phyloP scores from a whole-genome alignment of 1,139 yeast species.

The Scheffersomyces titani region DNA sequence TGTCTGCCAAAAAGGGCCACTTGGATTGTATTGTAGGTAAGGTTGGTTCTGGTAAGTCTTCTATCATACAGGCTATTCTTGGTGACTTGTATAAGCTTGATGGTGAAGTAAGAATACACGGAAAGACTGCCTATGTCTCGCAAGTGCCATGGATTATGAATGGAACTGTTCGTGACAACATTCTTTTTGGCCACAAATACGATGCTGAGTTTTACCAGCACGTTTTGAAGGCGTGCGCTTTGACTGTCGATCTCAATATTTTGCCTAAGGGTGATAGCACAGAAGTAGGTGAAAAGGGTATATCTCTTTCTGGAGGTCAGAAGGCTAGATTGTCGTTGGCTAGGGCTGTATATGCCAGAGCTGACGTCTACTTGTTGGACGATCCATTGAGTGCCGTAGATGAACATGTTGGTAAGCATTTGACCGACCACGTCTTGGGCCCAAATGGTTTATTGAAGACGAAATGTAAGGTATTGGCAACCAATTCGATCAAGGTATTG shows the following conservation, averaged over 20 bases:
- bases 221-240: slow-evolving; percentile 87
- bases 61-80: slow-evolving; percentile 76
- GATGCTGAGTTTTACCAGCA: slow-evolving; percentile 78
- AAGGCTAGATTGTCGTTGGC: slow-evolving; percentile 93
- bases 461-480: slow-evolving; percentile 81
- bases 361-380: slow-evolving; percentile 87
- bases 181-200: slow-evolving; percentile 82
- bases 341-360: slow-evolving; percentile 92
- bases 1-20: slow-evolving; percentile 74
- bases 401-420: slow-evolving; percentile 89
- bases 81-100: slow-evolving; percentile 83
- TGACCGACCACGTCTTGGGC: slow-evolving; percentile 78
- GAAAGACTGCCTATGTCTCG: slow-evolving; percentile 86
- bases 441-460: slow-evolving; percentile 74
- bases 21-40: slow-evolving; percentile 87
- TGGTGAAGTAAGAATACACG: slow-evolving; percentile 75
- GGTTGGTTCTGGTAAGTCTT: slow-evolving; percentile 93
- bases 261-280: slow-evolving; percentile 89
- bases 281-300: slow-evolving; percentile 96
- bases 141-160: slow-evolving; percentile 96
- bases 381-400: slow-evolving; percentile 96
- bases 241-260: slow-evolving; percentile 68
- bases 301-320: slow-evolving; percentile 95
- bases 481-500: slow-evolving; percentile 85
- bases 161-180: slow-evolving; percentile 86